Evolutionary conservation across 257 asterid genomes (phyloP).

Genomic region (Cynanchum wilfordii): DNA sequence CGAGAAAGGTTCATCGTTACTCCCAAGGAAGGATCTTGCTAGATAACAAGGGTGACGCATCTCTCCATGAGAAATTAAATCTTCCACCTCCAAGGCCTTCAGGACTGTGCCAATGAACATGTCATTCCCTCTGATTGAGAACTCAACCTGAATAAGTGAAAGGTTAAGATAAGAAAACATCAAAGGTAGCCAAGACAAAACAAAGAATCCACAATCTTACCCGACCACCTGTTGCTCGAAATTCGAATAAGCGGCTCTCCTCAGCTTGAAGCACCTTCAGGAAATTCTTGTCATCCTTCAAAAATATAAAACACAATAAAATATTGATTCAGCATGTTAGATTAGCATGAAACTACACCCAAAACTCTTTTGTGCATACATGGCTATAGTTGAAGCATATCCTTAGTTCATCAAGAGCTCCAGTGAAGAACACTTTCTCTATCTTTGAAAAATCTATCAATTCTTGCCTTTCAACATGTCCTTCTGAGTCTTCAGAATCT

Average conservation of each 20-base stretch:
- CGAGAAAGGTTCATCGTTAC: constrained; percentile 51
- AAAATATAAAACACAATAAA: background rate
- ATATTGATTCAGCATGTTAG: background rate
- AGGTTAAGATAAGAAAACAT: constrained; percentile 16
- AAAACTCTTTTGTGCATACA: constrained; percentile 34
- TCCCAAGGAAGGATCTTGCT: constrained; percentile 81
- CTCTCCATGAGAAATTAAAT: constrained; percentile 51
- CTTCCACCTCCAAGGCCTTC: constrained; percentile 86
- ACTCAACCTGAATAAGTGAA: constrained; percentile 63
- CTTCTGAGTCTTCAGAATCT: constrained; percentile 74
- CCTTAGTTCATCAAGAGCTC: constrained; percentile 84
- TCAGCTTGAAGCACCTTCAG: constrained; percentile 76
- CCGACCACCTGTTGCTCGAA: constrained; percentile 96
- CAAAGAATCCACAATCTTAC: constrained; percentile 37
- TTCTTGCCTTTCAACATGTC: constrained; percentile 34
- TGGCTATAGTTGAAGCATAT: constrained; percentile 71
- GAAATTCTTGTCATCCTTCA: constrained; percentile 52
- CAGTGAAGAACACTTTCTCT: constrained; percentile 69
- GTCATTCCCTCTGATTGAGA: constrained; percentile 66
- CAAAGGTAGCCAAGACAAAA: constrained; percentile 6
- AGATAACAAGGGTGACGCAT: constrained; percentile 49
- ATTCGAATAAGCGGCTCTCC: constrained; percentile 78
- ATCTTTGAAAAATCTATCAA: constrained; percentile 37
- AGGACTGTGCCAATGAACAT: constrained; percentile 85
- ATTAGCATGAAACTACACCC: background rate